Evolutionary conservation across 805 yeast species (phyloP).

Genomic region (Cyberlindnera xylosilytica): DNA sequence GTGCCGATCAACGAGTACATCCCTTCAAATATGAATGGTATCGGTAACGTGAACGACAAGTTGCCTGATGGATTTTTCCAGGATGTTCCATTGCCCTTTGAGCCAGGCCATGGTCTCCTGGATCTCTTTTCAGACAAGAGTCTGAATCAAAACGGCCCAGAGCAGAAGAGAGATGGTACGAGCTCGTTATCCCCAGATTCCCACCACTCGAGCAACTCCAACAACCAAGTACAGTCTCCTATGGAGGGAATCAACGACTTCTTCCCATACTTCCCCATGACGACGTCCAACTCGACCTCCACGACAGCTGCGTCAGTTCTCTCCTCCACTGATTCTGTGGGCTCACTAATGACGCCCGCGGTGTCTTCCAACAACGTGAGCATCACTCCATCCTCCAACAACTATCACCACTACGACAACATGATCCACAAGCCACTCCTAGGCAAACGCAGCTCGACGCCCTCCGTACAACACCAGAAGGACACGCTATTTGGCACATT

Average conservation of each 20-base stretch:
- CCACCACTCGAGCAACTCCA: neutral
- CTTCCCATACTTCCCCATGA: constrained; percentile 13
- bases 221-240: constrained; percentile 5
- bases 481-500: constrained; percentile 16
- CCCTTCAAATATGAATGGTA: constrained; percentile 31
- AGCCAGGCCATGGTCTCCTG: constrained; percentile 36
- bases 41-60: constrained; percentile 28
- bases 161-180: neutral
- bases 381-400: neutral
- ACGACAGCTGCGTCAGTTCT: neutral
- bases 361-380: neutral
- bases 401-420: constrained; percentile 20
- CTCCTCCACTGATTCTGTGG: constrained; percentile 2
- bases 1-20: constrained; percentile 37
- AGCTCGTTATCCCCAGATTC: constrained; percentile 7
- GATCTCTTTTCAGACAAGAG: constrained; percentile 32
- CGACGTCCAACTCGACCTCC: constrained; percentile 1
- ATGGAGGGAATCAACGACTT: constrained; percentile 7
- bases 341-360: neutral
- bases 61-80: constrained; percentile 27
- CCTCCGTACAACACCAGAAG: neutral
- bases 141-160: neutral
- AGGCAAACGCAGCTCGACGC: neutral
- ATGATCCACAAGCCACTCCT: constrained; percentile 17
- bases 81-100: constrained; percentile 34